These are phyloP conservation scores for Cafeteria roenbergensis DNA, from an alignment of 108 stramenopile species.

Conservation along the genomic window DNA sequence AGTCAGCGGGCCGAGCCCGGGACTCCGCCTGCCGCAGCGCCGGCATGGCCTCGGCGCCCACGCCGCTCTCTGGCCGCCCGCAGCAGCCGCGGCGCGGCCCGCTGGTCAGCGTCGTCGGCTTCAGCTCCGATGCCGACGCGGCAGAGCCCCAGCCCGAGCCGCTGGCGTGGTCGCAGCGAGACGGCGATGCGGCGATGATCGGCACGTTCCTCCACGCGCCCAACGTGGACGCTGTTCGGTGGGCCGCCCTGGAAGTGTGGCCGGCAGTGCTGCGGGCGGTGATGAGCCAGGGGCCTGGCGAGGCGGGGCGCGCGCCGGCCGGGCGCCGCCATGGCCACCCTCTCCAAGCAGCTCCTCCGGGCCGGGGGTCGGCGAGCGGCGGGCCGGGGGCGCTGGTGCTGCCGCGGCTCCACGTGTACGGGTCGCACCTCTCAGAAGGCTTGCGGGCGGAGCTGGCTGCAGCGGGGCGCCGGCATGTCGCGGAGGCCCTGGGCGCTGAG, in stretches of 20 bases:
- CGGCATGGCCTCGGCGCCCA: neutral
- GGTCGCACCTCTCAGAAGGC: too few species aligned
- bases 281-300: constrained; percentile 31
- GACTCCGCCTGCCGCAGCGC: neutral
- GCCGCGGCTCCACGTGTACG: too few species aligned
- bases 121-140: constrained; percentile 2
- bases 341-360: constrained; percentile 24
- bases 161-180: constrained; percentile 25
- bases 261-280: constrained; percentile 44
- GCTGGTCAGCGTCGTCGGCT: constrained; percentile 49
- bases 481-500: too few species aligned
- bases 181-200: constrained; percentile 34
- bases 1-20: too few species aligned
- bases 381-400: too few species aligned
- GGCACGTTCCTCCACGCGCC: constrained; percentile 59
- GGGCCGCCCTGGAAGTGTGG: constrained; percentile 45
- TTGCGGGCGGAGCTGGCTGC: too few species aligned
- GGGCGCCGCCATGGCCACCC: constrained; percentile 47
- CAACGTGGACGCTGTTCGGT: constrained; percentile 54
- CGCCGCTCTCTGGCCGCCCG: constrained; percentile 3
- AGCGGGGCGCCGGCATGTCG: too few species aligned
- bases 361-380: constrained; percentile 31
- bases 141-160: neutral
- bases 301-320: constrained; percentile 54
- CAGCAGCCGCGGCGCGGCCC: constrained; percentile 31